Evolutionary conservation across 371 early-diverging fungal genomes (phyloP).

Genomic region (Nematocida displodere): DNA sequence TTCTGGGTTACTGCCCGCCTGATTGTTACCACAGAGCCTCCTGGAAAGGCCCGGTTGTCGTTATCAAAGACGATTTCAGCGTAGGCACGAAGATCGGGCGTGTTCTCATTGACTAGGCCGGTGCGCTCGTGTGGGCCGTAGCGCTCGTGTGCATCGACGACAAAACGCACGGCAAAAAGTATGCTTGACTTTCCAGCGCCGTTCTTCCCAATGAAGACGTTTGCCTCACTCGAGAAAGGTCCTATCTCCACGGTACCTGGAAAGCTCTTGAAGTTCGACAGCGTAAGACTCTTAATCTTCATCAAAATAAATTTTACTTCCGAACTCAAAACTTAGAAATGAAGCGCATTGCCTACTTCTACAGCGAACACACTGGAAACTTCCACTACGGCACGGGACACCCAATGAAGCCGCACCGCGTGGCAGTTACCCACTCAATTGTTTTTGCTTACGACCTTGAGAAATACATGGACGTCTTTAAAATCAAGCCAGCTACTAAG

Average conservation of each 20-base stretch:
- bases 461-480: conserved; percentile 64
- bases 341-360: conserved; percentile 61
- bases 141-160: conserved; percentile 75
- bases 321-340: conserved; percentile 13
- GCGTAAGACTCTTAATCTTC: conserved; percentile 54
- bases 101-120: conserved; percentile 75
- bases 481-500: conserved; percentile 66
- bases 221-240: conserved; percentile 35
- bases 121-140: conserved; percentile 83
- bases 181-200: conserved; percentile 98
- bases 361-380: conserved; percentile 62
- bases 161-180: conserved; percentile 89
- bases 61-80: conserved; percentile 96
- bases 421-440: conserved; percentile 64
- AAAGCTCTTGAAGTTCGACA: conserved; percentile 63
- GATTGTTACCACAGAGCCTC: conserved; percentile 74
- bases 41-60: conserved; percentile 80
- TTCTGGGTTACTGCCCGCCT: conserved; percentile 84
- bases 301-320: conserved; percentile 37
- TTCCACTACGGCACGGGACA: conserved; percentile 65
- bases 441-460: conserved; percentile 63
- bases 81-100: conserved; percentile 68
- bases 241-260: conserved; percentile 21
- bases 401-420: conserved; percentile 66
- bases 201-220: conserved; percentile 74